phyloP scores from a whole-genome alignment of 306 rosid species.

The Senna siamea region DNA sequence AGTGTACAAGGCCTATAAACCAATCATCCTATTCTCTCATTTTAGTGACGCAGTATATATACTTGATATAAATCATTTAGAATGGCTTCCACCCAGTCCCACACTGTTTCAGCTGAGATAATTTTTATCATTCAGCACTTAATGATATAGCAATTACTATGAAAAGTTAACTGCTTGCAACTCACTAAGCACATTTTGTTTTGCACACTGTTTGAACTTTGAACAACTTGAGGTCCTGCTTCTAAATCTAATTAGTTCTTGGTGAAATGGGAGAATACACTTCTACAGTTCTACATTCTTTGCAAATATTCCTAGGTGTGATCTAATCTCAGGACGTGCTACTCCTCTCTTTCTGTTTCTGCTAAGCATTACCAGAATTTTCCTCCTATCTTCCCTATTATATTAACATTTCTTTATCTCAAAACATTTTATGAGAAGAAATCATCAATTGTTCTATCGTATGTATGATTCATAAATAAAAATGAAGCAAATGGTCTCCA shows the following conservation, averaged over 20 bases:
- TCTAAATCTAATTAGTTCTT: background rate
- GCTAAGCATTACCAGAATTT: background rate
- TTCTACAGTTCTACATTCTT: background rate
- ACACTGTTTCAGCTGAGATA: background rate
- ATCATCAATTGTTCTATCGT: background rate
- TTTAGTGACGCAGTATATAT: background rate
- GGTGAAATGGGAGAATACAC: background rate
- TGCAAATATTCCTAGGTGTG: background rate
- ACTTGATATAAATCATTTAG: background rate
- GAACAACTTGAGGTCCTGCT: background rate
- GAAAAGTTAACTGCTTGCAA: background rate
- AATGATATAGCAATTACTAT: background rate
- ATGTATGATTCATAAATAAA: background rate
- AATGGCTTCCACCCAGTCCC: background rate
- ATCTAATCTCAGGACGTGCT: background rate
- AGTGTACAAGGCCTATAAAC: background rate
- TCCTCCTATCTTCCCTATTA: constrained; percentile 2
- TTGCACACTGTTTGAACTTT: background rate
- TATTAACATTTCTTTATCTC: background rate
- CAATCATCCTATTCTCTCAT: background rate
- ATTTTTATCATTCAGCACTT: constrained; percentile 1
- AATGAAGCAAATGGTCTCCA: constrained; percentile 10
- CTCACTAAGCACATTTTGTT: background rate
- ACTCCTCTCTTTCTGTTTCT: background rate
- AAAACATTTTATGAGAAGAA: background rate